phyloP scores from a whole-genome alignment of 2,329 filamentous ascomycete species.

The Nectriaceae sp. region DNA sequence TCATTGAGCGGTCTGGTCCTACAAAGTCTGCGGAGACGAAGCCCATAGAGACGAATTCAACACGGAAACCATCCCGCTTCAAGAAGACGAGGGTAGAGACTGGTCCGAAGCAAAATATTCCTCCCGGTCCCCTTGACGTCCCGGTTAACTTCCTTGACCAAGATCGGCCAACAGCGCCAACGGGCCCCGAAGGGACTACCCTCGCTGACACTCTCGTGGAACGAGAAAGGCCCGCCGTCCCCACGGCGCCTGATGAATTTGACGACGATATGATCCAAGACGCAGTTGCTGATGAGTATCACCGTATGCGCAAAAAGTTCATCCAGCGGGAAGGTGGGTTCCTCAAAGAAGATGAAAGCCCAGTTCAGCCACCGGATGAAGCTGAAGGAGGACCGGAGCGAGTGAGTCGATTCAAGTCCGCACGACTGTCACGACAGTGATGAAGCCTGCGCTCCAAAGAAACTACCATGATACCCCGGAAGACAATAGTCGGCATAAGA shows the following conservation, averaged over 20 bases:
- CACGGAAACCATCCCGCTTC: conserved; percentile 52
- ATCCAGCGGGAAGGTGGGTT: conserved; percentile 86
- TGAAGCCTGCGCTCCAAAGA: conserved; percentile 1
- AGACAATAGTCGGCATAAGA: conserved; percentile 27
- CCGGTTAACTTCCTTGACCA: conserved; percentile 42
- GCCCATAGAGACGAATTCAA: conserved; percentile 32
- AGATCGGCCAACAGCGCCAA: conserved; percentile 42
- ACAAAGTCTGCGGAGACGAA: conserved; percentile 30
- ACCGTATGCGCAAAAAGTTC: conserved; percentile 78
- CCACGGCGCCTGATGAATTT: conserved; percentile 61
- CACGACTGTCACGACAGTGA: conserved; percentile 58
- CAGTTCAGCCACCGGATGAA: conserved; percentile 68
- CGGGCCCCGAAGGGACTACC: conserved; percentile 54
- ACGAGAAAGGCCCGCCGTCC: conserved; percentile 40
- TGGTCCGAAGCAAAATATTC: conserved; percentile 19
- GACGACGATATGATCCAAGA: conserved; percentile 71
- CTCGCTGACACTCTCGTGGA: conserved; percentile 64
- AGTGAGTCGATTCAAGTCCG: conserved; percentile 74
- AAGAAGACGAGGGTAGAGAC: conserved; percentile 41
- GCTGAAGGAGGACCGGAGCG: conserved; percentile 62
- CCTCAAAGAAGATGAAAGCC: conserved; percentile 67
- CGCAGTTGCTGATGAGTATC: conserved; percentile 81
- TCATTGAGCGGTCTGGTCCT: conserved; percentile 49
- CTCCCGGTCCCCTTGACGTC: conserved; percentile 47
- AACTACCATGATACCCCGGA: conserved; percentile 9